phyloP scores from a whole-genome alignment of 257 asterid species.

The Jacaranda mimosifolia region DNA sequence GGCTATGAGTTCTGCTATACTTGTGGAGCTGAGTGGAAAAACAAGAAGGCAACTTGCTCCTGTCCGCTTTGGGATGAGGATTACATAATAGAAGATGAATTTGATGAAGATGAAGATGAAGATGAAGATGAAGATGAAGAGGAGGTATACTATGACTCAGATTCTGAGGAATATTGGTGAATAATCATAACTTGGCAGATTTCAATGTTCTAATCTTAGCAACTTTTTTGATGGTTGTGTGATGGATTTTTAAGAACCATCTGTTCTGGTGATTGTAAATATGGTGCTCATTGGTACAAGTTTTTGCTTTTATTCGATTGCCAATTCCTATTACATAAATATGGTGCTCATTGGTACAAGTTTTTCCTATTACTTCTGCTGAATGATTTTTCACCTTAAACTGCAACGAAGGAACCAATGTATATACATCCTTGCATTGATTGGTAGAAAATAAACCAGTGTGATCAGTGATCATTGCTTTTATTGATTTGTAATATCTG shows the following conservation, averaged over 20 bases:
- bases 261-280: constrained; percentile 18
- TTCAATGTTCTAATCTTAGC: neutral
- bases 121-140: constrained; percentile 6
- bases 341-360: neutral
- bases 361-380: neutral
- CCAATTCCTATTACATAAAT: neutral
- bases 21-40: constrained; percentile 83
- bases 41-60: constrained; percentile 65
- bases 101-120: constrained; percentile 29
- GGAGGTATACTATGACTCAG: constrained; percentile 28
- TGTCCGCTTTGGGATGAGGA: constrained; percentile 81
- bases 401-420: neutral
- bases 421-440: neutral
- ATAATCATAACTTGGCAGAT: neutral
- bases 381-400: neutral
- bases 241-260: neutral
- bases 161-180: constrained; percentile 25
- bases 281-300: neutral
- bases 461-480: neutral
- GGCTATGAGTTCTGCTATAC: constrained; percentile 82
- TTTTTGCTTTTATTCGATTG: neutral
- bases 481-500: neutral
- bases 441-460: neutral
- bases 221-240: neutral
- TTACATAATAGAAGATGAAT: constrained; percentile 44